Percentiles rank a stretch among this genome's conserved stretches.
Conservation (phyloP, 805 yeast species). For the Wickerhamomyces bisporus region DNA sequence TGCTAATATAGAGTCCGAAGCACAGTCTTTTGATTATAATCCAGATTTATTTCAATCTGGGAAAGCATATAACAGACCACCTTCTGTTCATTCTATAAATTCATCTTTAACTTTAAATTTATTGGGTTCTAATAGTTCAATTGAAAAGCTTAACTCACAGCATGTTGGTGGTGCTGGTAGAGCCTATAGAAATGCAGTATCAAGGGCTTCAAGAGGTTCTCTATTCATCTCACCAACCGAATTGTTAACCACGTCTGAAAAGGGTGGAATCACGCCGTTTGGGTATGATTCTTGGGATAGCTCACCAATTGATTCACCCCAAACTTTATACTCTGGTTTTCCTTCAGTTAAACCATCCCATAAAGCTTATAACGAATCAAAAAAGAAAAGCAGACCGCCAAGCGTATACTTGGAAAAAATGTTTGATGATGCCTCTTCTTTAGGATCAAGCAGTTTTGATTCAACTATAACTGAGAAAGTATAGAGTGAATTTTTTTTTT, state of each 20-base stretch:
- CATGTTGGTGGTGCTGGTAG: slow-evolving; percentile 14
- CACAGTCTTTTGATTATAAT: slow-evolving; percentile 17
- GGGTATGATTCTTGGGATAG: slow-evolving; percentile 1
- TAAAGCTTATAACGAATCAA: slow-evolving; percentile 1
- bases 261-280: neutral
- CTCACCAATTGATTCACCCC: slow-evolving; percentile 24
- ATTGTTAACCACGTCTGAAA: slow-evolving; percentile 25
- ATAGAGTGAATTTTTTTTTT: no score
- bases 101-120: slow-evolving; percentile 27
- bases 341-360: neutral
- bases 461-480: slow-evolving; percentile 16
- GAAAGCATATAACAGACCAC: slow-evolving; percentile 18
- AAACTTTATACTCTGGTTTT: slow-evolving; percentile 4
- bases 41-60: slow-evolving; percentile 16
- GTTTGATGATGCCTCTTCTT: slow-evolving; percentile 26
- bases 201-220: slow-evolving; percentile 32
- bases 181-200: slow-evolving; percentile 21
- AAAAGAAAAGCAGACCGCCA: slow-evolving; percentile 38
- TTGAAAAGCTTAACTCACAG: slow-evolving; percentile 10
- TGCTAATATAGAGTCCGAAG: slow-evolving; percentile 2
- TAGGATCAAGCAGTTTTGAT: slow-evolving; percentile 6
- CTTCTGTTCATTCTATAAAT: slow-evolving; percentile 26
- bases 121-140: slow-evolving; percentile 14
- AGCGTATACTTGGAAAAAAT: slow-evolving; percentile 43
- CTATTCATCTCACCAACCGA: slow-evolving; percentile 51